These are phyloP conservation scores for Vanilla planifolia DNA, from an alignment of 106 monocot genomes.

Conservation along the genomic window DNA sequence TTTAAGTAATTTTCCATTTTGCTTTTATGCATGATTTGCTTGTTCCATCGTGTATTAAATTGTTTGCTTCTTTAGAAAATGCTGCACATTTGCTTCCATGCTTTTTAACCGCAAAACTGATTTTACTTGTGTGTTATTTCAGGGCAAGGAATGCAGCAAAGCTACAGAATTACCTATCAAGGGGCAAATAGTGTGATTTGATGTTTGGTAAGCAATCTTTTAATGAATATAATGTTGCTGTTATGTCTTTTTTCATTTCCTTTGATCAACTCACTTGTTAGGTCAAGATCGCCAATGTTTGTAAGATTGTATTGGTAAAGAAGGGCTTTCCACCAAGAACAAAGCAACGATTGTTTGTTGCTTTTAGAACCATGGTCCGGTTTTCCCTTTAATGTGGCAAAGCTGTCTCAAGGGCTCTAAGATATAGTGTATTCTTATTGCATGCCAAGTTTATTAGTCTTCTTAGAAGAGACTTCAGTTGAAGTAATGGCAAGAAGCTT, in stretches of 20 bases:
- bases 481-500: too few species aligned
- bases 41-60: not conserved
- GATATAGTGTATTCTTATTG: not conserved
- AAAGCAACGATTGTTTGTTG: not conserved
- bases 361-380: not conserved
- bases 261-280: too few species aligned
- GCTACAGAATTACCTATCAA: not conserved
- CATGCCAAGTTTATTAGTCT: too few species aligned
- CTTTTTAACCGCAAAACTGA: not conserved
- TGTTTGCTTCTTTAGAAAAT: not conserved
- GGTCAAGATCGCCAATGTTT: not conserved
- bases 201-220: not conserved
- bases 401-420: not conserved
- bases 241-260: not conserved
- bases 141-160: conserved; percentile 6
- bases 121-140: not conserved
- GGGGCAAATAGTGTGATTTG: conserved; percentile 6
- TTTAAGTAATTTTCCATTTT: too few species aligned
- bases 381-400: not conserved
- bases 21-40: too few species aligned
- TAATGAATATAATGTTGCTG: not conserved
- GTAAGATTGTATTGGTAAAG: not conserved
- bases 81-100: not conserved
- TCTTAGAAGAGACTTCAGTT: too few species aligned
- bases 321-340: not conserved